Percentiles rank a stretch among this genome's conserved stretches.
phyloP scores from a whole-genome alignment of 192 early-diverging fungal genomes.

The Podila minutissima region DNA sequence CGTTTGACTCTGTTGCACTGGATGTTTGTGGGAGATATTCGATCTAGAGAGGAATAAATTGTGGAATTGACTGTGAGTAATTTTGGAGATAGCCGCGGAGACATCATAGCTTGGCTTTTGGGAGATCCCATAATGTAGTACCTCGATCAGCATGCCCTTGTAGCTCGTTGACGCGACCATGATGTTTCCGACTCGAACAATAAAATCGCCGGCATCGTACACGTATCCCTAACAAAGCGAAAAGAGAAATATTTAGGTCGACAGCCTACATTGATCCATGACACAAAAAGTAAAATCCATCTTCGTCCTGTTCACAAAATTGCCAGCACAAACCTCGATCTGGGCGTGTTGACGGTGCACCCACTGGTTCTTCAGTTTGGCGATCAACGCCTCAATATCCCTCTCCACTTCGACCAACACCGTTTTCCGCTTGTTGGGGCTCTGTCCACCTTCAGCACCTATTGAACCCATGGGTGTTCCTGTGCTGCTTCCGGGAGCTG shows the following conservation, averaged over 20 bases:
- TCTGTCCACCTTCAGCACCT: not conserved
- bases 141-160: conserved; percentile 67
- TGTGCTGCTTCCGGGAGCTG: not conserved
- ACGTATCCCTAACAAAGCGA: conserved; percentile 48
- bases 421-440: conserved; percentile 20
- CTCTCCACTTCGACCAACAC: conserved; percentile 62
- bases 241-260: not conserved
- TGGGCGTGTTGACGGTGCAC: conserved; percentile 59
- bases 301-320: not conserved
- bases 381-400: conserved; percentile 59
- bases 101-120: not conserved
- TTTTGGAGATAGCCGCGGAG: no score
- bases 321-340: conserved; percentile 46
- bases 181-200: conserved; percentile 63
- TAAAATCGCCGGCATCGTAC: conserved; percentile 64
- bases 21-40: conserved; percentile 62
- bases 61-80: not conserved
- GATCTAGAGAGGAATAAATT: conserved; percentile 37
- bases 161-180: conserved; percentile 60
- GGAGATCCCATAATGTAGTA: not conserved
- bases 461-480: conserved; percentile 4
- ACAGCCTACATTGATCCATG: no score
- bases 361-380: conserved; percentile 62
- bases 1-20: conserved; percentile 51
- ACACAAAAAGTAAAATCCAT: no score